Evolutionary conservation across 75 land plant genomes (phyloP).

Genomic region (Sequoiadendron giganteum): DNA sequence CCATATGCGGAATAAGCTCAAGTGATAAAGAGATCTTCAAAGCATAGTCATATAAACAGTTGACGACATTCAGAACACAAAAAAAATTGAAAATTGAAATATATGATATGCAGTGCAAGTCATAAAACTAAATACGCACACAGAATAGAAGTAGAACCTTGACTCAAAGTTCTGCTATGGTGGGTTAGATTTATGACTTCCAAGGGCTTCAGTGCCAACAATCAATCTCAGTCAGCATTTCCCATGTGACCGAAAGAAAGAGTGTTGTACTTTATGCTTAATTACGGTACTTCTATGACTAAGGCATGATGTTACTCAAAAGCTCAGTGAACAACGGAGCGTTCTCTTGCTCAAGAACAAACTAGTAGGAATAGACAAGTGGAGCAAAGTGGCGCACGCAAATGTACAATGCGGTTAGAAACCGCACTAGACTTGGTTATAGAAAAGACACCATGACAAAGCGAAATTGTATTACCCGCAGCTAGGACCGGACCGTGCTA

Average conservation of each 20-base stretch:
- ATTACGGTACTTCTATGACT: background rate
- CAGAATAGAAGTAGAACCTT: background rate
- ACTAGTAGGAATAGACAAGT: background rate
- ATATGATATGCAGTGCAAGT: no score
- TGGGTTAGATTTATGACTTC: background rate
- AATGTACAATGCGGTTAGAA: background rate
- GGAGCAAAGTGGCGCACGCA: background rate
- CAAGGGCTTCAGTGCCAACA: background rate
- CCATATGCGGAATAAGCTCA: no score
- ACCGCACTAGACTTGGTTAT: conserved; percentile 1
- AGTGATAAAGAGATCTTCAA: no score
- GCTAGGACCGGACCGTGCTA: background rate
- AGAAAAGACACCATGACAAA: conserved; percentile 1
- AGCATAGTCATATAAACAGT: no score
- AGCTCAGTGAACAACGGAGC: background rate
- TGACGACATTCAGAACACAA: no score
- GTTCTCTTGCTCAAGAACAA: background rate
- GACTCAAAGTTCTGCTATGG: background rate
- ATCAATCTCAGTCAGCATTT: background rate
- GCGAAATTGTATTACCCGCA: background rate
- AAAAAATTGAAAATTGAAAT: no score
- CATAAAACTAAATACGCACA: no score
- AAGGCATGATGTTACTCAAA: background rate
- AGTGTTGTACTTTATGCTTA: background rate
- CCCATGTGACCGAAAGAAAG: background rate